A percentile compares a stretch with the other conserved stretches of the same genome.
Conservation (phyloP, 257 asterid genomes). For the Przewalskia tangutica region DNA sequence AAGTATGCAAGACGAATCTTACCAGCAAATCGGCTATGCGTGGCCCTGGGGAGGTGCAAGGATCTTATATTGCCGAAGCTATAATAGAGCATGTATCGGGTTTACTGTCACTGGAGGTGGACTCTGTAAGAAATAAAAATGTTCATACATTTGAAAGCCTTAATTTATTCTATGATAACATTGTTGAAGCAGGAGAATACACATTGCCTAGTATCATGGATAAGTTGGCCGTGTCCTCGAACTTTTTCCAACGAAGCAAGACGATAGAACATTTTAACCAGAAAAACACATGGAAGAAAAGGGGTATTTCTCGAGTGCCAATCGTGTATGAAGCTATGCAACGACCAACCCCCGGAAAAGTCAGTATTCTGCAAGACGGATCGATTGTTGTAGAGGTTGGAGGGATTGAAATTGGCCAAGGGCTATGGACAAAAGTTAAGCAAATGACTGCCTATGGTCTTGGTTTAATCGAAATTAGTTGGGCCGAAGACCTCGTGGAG, state of each 20-base stretch:
- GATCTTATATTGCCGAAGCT: conserved; percentile 59
- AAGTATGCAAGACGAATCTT: conserved; percentile 58
- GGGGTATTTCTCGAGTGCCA: conserved; percentile 71
- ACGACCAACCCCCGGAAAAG: conserved; percentile 52
- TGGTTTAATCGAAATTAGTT: conserved; percentile 35
- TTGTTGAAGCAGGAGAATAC: conserved; percentile 29
- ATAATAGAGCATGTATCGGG: conserved; percentile 52
- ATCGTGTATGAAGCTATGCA: conserved; percentile 23
- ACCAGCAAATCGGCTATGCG: conserved; percentile 61
- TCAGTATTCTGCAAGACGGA: conserved; percentile 61
- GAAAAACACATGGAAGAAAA: conserved; percentile 36
- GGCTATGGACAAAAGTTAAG: conserved; percentile 69
- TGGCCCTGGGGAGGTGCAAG: conserved; percentile 73
- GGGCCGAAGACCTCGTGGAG: conserved; percentile 38
- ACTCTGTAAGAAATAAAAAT: conserved; percentile 33
- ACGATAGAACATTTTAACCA: conserved; percentile 33
- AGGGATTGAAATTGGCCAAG: conserved; percentile 73
- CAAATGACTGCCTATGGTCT: conserved; percentile 61
- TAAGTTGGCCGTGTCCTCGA: conserved; percentile 34
- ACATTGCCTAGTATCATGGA: conserved; percentile 51
- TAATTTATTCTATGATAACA: conserved; percentile 26
- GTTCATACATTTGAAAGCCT: conserved; percentile 52
- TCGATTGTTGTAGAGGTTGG: conserved; percentile 66
- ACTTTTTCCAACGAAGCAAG: conserved; percentile 20
- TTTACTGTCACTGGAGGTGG: conserved; percentile 35